Conservation (phyloP, 805 yeast genomes). For the Candida andamanensis region DNA sequence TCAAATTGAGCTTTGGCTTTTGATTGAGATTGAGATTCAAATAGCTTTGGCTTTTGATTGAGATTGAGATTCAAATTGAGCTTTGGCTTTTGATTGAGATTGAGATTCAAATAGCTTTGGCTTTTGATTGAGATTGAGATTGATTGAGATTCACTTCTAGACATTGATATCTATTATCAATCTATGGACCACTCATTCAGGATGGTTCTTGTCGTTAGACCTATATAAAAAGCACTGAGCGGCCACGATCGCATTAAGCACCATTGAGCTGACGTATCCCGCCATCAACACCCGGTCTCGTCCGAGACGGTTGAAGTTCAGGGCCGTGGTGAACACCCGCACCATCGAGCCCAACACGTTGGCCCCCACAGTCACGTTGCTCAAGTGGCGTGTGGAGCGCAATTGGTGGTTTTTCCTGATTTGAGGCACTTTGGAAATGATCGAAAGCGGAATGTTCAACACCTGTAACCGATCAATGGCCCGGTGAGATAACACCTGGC, state of each 20-base stretch:
- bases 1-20: too few relatives aligned
- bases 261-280: constrained; percentile 33
- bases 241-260: constrained; percentile 29
- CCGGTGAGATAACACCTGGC: constrained; percentile 26
- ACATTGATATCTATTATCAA: too few relatives aligned
- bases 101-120: too few relatives aligned
- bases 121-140: too few relatives aligned
- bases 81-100: too few relatives aligned
- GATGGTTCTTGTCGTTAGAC: constrained; percentile 1
- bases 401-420: constrained; percentile 29
- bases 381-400: constrained; percentile 33
- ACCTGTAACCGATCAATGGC: constrained; percentile 29
- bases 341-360: constrained; percentile 34
- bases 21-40: too few relatives aligned
- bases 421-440: constrained; percentile 37
- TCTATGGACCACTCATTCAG: too few relatives aligned
- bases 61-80: too few relatives aligned
- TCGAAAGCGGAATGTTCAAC: constrained; percentile 33
- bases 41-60: too few relatives aligned
- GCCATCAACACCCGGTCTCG: constrained; percentile 32
- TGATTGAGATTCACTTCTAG: too few relatives aligned
- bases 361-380: constrained; percentile 36
- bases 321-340: constrained; percentile 36
- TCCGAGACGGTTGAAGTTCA: constrained; percentile 23
- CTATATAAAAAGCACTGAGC: constrained; percentile 26